Conservation (phyloP, 192 early-diverging fungal species). For the Coemansia sp. region DNA sequence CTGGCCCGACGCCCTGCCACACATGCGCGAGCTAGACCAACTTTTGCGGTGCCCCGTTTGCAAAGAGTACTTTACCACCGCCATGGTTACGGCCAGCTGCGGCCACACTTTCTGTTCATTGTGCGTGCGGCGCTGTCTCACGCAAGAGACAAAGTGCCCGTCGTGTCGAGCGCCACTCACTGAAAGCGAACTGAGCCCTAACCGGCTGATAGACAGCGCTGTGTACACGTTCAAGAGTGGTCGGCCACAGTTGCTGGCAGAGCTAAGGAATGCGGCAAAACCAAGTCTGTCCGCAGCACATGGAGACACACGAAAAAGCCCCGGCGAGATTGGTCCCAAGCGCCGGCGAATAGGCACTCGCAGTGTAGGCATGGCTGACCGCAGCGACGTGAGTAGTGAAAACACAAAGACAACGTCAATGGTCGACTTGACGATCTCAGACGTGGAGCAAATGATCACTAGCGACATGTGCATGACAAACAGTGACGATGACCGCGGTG, state of each 20-base stretch:
- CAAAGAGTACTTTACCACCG: constrained; percentile 65
- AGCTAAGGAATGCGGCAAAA: constrained; percentile 7
- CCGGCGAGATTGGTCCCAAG: constrained; percentile 3
- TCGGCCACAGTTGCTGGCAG: constrained; percentile 20
- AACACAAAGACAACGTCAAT: not conserved
- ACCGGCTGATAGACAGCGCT: constrained; percentile 40
- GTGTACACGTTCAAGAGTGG: constrained; percentile 30
- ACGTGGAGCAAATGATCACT: constrained; percentile 9
- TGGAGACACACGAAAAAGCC: not conserved
- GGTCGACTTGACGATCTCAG: constrained; percentile 14
- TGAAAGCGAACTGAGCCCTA: constrained; percentile 39
- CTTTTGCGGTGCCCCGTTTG: constrained; percentile 74
- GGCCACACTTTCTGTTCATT: constrained; percentile 76
- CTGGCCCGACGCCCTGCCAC: constrained; percentile 51
- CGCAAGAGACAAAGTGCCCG: constrained; percentile 62
- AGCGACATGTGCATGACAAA: constrained; percentile 8
- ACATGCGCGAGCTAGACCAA: constrained; percentile 62
- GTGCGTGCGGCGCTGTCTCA: constrained; percentile 65
- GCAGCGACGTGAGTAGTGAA: not conserved
- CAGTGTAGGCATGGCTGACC: not conserved
- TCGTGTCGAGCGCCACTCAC: constrained; percentile 56
- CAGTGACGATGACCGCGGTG: not conserved
- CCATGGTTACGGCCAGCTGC: constrained; percentile 62
- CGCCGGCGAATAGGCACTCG: constrained; percentile 24
- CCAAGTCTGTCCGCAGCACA: not conserved